Evolutionary conservation across 2,329 filamentous ascomycete species (phyloP).

Genomic region (Mollisia scopiformis): DNA sequence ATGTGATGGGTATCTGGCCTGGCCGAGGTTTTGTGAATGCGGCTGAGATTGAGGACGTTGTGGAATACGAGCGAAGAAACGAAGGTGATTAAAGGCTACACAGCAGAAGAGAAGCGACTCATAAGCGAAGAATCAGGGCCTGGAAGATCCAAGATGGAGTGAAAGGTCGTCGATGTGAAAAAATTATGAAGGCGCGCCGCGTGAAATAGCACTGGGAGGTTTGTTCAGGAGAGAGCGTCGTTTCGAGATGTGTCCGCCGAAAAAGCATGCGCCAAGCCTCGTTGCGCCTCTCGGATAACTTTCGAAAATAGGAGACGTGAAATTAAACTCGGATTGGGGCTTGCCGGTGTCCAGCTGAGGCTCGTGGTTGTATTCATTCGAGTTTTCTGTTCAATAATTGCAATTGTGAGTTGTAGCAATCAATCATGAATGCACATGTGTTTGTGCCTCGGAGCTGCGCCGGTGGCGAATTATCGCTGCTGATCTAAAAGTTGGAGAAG

Average conservation of each 20-base stretch:
- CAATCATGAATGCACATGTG: too few relatives aligned
- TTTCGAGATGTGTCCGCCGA: not conserved
- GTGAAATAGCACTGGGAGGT: too few relatives aligned
- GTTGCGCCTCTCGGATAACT: not conserved
- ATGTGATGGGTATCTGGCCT: conserved; percentile 14
- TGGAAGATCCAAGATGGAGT: not conserved
- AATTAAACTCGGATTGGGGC: not conserved
- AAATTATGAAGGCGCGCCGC: not conserved
- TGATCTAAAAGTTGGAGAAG: too few relatives aligned
- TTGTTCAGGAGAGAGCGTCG: not conserved
- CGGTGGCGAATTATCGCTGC: too few relatives aligned
- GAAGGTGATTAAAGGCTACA: not conserved
- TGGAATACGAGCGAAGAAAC: not conserved
- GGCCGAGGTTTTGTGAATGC: not conserved
- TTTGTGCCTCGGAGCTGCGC: too few relatives aligned
- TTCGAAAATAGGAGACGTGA: not conserved
- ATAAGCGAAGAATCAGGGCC: conserved; percentile 1
- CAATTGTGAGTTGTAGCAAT: too few relatives aligned
- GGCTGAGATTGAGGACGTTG: not conserved
- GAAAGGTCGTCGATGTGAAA: not conserved
- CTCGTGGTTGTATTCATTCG: too few relatives aligned
- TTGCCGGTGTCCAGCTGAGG: not conserved
- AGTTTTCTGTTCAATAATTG: too few relatives aligned
- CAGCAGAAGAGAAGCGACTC: not conserved
- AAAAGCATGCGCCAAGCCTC: not conserved